phyloP scores from a whole-genome alignment of 2,329 filamentous ascomycete species.

The Tolypocladium inflatum region DNA sequence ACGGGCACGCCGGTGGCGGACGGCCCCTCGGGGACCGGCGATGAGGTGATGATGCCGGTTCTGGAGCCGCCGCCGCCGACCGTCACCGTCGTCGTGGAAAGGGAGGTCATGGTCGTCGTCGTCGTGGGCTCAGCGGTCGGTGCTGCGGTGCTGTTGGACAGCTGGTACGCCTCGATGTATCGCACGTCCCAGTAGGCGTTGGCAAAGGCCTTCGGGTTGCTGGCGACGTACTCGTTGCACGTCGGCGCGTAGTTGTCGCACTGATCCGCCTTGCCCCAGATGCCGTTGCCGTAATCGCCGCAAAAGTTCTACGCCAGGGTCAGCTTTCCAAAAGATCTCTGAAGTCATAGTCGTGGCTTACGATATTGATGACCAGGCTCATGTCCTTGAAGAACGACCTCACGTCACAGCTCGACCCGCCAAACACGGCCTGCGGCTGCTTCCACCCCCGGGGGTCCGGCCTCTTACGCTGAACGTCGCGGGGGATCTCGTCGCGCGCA shows the following conservation, averaged over 20 bases:
- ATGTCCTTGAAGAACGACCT: conserved; percentile 56
- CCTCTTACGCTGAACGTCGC: conserved; percentile 47
- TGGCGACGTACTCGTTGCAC: conserved; percentile 36
- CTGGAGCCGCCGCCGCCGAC: not conserved
- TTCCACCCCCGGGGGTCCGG: conserved; percentile 63
- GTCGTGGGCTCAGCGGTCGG: not conserved
- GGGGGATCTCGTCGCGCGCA: conserved; percentile 52
- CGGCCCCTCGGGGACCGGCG: not conserved
- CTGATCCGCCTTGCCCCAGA: conserved; percentile 29
- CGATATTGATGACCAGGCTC: conserved; percentile 64
- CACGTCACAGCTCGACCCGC: conserved; percentile 54
- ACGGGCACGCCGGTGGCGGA: conserved; percentile 6
- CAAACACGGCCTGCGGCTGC: conserved; percentile 59
- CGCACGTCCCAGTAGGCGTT: conserved; percentile 43
- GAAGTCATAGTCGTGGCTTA: conserved; percentile 11
- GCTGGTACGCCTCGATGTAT: conserved; percentile 39
- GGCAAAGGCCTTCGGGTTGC: conserved; percentile 31
- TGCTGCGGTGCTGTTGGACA: conserved; percentile 2
- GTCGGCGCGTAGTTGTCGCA: conserved; percentile 31
- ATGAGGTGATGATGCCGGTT: not conserved
- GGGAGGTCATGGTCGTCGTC: not conserved
- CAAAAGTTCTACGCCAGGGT: conserved; percentile 52
- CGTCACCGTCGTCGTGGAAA: not conserved
- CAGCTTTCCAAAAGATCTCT: not conserved
- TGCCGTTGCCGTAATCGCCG: conserved; percentile 57